Evolutionary conservation across 2,329 filamentous ascomycete genomes (phyloP).

Genomic region (Furcasterigmium sp.): DNA sequence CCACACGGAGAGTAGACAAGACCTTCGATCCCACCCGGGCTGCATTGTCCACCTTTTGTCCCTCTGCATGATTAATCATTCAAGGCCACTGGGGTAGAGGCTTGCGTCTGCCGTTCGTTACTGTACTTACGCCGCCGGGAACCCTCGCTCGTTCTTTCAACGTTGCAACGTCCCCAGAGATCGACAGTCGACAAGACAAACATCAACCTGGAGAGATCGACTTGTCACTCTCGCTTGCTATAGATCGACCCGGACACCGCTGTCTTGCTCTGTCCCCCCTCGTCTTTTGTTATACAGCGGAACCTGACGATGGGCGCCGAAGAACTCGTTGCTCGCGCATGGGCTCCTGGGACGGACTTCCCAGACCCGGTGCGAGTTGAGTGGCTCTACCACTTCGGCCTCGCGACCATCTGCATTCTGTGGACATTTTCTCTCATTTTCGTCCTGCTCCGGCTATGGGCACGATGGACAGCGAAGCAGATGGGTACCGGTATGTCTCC

Average conservation of each 20-base stretch:
- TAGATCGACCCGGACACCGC: too few relatives aligned
- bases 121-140: neutral
- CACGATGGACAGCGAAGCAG: constrained; percentile 10
- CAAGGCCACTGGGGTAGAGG: neutral
- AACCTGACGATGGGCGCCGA: constrained; percentile 5
- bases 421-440: constrained; percentile 9
- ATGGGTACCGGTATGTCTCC: constrained; percentile 11
- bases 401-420: constrained; percentile 10
- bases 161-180: too few relatives aligned
- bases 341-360: constrained; percentile 13
- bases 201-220: too few relatives aligned
- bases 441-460: constrained; percentile 8
- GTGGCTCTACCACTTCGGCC: constrained; percentile 12
- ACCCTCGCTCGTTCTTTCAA: too few relatives aligned
- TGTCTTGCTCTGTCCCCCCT: neutral
- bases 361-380: constrained; percentile 6
- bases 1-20: neutral
- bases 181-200: too few relatives aligned
- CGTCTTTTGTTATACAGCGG: neutral
- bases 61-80: neutral
- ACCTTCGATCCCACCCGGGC: neutral
- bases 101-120: neutral
- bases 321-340: constrained; percentile 8
- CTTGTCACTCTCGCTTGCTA: too few relatives aligned
- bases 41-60: neutral